A percentile compares a stretch with the other conserved stretches of the same genome.
Conservation (phyloP, 345 rosid genomes). For the Draba incana region DNA sequence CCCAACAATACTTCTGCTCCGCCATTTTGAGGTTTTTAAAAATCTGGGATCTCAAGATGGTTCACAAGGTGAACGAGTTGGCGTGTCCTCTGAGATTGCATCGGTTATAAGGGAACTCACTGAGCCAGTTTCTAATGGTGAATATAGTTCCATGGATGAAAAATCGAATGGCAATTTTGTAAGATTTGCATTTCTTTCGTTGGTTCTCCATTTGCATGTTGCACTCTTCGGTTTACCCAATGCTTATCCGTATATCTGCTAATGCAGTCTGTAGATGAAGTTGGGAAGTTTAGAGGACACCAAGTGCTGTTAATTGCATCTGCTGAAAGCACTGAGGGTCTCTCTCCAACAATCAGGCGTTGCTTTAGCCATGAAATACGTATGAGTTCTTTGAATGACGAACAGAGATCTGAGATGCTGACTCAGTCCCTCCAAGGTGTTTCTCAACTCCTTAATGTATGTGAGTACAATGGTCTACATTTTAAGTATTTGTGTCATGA, state of each 20-base stretch:
- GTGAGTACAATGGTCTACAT: slow-evolving; percentile 37
- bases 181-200: slow-evolving; percentile 44
- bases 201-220: slow-evolving; percentile 12
- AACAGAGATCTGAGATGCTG: slow-evolving; percentile 78
- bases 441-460: slow-evolving; percentile 69
- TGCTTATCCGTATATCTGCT: slow-evolving; percentile 16
- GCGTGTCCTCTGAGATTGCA: slow-evolving; percentile 78
- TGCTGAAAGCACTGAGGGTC: slow-evolving; percentile 84
- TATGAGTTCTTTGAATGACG: slow-evolving; percentile 77
- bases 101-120: slow-evolving; percentile 83
- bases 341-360: slow-evolving; percentile 81
- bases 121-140: slow-evolving; percentile 61
- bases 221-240: slow-evolving; percentile 10
- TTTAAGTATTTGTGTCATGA: background rate
- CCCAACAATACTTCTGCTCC: slow-evolving; percentile 85
- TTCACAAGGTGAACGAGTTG: slow-evolving; percentile 74
- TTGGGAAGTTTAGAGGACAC: slow-evolving; percentile 44
- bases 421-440: slow-evolving; percentile 70
- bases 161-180: slow-evolving; percentile 53
- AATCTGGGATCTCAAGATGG: slow-evolving; percentile 72
- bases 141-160: slow-evolving; percentile 51
- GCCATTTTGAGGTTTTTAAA: slow-evolving; percentile 86
- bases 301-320: slow-evolving; percentile 83
- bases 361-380: slow-evolving; percentile 96
- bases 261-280: slow-evolving; percentile 39